Evolutionary conservation across 345 rosid species (phyloP), one percentile per base, ranked within the genome.

Genomic region (Euphorbia pulcherrima): DNA sequence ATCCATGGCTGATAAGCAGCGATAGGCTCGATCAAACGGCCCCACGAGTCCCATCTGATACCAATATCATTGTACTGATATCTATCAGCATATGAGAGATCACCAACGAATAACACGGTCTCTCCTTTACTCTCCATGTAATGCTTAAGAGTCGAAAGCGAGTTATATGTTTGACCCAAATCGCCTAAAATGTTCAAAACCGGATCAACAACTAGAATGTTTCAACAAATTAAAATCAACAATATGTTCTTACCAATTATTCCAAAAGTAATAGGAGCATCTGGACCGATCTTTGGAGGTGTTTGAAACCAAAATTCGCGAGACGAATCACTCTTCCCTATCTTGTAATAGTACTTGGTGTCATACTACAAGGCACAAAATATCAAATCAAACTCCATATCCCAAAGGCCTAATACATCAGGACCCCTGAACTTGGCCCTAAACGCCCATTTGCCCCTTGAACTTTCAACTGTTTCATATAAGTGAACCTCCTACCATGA

Each of bases 1-100:
- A 81, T 74, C 84, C 83, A 83, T 50, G 84, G 83, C 64, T 81
- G 87, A 74, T 83, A 80, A 18, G 87, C 87, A 41, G 78, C 72
- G 65, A 79, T 80, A 61, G 47, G 71, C 74, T 83, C 84, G 0
- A 62, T 39, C 28, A 83, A 72, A 67, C 81, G 76, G n/a, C 83
- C 84, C 87, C 83, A 80, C 17, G 83, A 71, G 54, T 81, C 83
- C 87, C 87, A 83, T 58, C 87, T 64, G 21, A 52, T 50, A 26
- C 79, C 81, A 33, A 70, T 65, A 59, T 83, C 61, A 41, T 77
- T 73, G 24, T 70, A 64, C 29, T 71, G 76, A 55, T 83, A 80
- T 58, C 75, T 76, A 73, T 83, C 84, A 0, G 84, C 84, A 63
- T 77, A 83, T n/a, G 87, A 83, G 10, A 83, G 79, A 72, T 81